These are phyloP conservation scores for Boletus reticulatus DNA, from an alignment of 768 basidiomycete genomes.

Conservation along the genomic window DNA sequence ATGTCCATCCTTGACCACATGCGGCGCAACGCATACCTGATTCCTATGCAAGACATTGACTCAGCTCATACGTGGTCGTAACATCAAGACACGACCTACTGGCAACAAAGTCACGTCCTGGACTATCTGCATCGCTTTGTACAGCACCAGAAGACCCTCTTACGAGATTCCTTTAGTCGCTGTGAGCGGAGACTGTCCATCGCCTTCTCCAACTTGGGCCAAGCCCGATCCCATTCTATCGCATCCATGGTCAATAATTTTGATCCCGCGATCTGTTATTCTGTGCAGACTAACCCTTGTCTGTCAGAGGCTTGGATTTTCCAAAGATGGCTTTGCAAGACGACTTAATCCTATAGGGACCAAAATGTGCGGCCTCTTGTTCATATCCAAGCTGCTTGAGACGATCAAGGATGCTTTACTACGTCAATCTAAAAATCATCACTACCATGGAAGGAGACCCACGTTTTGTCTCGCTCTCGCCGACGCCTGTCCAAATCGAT, in stretches of 20 bases:
- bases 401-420: conserved; percentile 6
- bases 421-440: not conserved
- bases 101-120: no score
- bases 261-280: not conserved
- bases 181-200: not conserved
- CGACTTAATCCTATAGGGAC: fast-evolving
- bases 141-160: no score
- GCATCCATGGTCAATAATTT: not conserved
- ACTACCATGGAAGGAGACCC: not conserved
- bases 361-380: not conserved
- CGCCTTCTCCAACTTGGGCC: not conserved
- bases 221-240: conserved; percentile 12
- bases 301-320: conserved; percentile 1
- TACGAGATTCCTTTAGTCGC: not conserved
- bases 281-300: conserved; percentile 1
- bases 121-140: no score
- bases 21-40: no score
- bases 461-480: not conserved
- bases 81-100: no score
- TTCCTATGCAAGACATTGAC: no score
- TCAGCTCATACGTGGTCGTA: no score
- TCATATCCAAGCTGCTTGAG: conserved; percentile 4
- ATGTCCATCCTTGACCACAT: no score
- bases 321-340: not conserved
- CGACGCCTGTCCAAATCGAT: not conserved